These are phyloP conservation scores for Sanghuangporus weigelae DNA, from an alignment of 1,284 basidiomycete genomes.

Conservation along the genomic window DNA sequence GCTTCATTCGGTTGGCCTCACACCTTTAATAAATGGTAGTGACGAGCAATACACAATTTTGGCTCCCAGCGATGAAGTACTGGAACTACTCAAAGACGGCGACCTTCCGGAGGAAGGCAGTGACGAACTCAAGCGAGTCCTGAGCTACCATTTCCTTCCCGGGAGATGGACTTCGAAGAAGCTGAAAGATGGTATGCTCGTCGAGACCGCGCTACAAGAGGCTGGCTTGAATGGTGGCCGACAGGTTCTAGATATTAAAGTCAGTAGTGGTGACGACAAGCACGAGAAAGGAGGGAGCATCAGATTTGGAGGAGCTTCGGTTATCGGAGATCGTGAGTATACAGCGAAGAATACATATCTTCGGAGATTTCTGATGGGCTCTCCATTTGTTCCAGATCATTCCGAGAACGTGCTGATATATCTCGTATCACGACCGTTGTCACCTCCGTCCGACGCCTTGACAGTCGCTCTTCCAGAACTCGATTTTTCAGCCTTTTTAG, in stretches of 20 bases:
- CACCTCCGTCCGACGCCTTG: constrained; percentile 78
- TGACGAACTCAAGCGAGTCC: constrained; percentile 56
- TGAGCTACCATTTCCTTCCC: constrained; percentile 86
- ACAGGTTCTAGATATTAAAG: constrained; percentile 74
- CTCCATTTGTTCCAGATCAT: constrained; percentile 43
- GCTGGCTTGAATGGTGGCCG: constrained; percentile 57
- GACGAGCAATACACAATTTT: constrained; percentile 75
- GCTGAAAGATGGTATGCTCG: constrained; percentile 66
- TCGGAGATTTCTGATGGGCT: constrained; percentile 16
- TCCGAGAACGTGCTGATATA: constrained; percentile 84
- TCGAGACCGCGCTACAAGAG: constrained; percentile 76
- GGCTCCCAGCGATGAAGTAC: constrained; percentile 85
- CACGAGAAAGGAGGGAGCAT: constrained; percentile 51
- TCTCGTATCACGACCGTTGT: constrained; percentile 79
- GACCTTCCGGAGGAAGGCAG: constrained; percentile 61
- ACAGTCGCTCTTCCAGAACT: constrained; percentile 80
- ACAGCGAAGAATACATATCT: background rate
- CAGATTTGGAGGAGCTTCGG: constrained; percentile 79
- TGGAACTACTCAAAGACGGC: constrained; percentile 45
- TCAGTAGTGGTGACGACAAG: constrained; percentile 42
- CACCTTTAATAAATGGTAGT: constrained; percentile 73
- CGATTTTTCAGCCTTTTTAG: constrained; percentile 85
- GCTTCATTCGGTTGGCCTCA: constrained; percentile 77
- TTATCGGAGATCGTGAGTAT: constrained; percentile 70
- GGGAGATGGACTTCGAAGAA: constrained; percentile 69